Evolutionary conservation across 2,329 filamentous ascomycete genomes (phyloP).

Genomic region (Fusarium coffeatum): DNA sequence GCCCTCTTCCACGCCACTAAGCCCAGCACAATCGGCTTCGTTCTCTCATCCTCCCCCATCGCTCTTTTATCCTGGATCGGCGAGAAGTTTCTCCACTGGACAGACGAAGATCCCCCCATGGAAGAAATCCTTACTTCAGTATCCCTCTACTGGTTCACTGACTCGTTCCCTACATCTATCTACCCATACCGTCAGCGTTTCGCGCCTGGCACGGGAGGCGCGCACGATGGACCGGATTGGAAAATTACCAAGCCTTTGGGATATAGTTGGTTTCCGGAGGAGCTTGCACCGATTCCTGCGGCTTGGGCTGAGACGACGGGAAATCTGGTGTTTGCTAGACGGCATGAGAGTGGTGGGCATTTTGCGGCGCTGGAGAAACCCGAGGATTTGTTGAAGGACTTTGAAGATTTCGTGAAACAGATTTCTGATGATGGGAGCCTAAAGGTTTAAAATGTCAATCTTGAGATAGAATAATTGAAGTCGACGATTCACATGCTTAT

Average conservation of each 20-base stretch:
- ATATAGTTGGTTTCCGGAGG: conserved; percentile 9
- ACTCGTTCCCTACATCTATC: conserved; percentile 6
- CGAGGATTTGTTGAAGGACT: neutral
- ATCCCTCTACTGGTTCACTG: neutral
- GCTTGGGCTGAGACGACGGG: neutral
- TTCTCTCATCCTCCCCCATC: conserved; percentile 1
- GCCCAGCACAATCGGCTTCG: conserved; percentile 3
- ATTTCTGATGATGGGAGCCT: conserved; percentile 3
- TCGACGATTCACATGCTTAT: neutral
- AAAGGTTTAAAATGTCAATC: neutral
- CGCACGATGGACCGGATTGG: neutral
- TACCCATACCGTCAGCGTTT: conserved; percentile 4
- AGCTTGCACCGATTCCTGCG: conserved; percentile 9
- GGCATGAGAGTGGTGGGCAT: neutral
- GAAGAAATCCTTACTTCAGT: neutral
- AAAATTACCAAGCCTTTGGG: conserved; percentile 10
- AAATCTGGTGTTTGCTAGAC: neutral
- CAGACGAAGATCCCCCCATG: neutral
- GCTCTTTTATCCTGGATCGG: conserved; percentile 11
- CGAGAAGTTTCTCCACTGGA: conserved; percentile 9
- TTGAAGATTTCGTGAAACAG: conserved; percentile 10
- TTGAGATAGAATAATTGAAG: neutral
- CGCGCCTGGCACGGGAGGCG: accelerated
- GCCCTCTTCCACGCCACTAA: neutral
- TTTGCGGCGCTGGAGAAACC: conserved; percentile 12